Evolutionary conservation across 768 basidiomycete genomes (phyloP), one percentile per base, ranked within the genome.

Genomic region (Suillus sp.): DNA sequence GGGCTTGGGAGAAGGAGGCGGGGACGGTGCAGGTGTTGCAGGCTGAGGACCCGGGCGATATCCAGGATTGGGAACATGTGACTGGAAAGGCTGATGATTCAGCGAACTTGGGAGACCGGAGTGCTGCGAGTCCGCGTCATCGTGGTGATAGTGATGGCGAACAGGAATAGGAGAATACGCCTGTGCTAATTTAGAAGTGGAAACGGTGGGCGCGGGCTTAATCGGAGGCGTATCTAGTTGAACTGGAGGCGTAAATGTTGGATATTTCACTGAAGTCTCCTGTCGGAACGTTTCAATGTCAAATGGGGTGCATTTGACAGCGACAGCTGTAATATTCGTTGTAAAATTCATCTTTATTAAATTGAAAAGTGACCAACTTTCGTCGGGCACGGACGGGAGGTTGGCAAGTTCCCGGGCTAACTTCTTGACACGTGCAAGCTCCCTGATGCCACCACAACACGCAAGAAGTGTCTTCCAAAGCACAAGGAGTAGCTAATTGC

Each of bases 191-290:
- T 87, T 92, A 51, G 83, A 81, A 0, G 87, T 80, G 7, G 83
- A 77, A 42, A 81, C 74, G 16, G 72, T 66, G 16, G 62, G 60
- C 65, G 74, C 40, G 74, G 78, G 69, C 63, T 80, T 73, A 55
- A 66, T 64, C 62, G 65, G 59, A 37, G 67, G n/a, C 51, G 62
- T 34, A 27, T 72, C 74, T 32, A 75, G 63, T 45, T 76, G 75
- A 56, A 72, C 72, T 30, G 81, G 79, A 3, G 90, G 86, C 0
- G 83, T 81, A 74, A 98, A 99, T 0, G 97, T 96, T 3, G 97
- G 97, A 70, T 98, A 99, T 77, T 99, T 99, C 67, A 94, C 88
- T 9, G 91, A 85, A 13, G 92, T 95, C 76, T 99, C 97, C 73
- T 88, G 86, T 27, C 91, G 89, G 76, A 97, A 99, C 10, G 84